These are phyloP conservation scores for Elongisporangium senticosum DNA, from an alignment of 352 stramenopile species.

Conservation along the genomic window DNA sequence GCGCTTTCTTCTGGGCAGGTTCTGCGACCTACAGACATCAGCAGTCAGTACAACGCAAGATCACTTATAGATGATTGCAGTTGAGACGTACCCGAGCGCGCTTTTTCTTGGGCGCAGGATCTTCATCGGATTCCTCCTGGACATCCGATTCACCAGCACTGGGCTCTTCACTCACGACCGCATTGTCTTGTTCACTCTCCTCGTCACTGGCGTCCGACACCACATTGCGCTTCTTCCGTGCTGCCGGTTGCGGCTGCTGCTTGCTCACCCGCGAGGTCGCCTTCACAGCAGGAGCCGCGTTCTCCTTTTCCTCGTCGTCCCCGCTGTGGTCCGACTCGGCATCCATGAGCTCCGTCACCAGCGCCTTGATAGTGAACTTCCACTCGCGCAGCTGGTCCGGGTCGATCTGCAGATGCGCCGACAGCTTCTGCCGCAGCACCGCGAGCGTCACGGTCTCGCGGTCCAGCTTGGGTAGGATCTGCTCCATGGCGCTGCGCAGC, in stretches of 20 bases:
- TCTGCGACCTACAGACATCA: background rate
- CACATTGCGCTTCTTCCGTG: conserved; percentile 17
- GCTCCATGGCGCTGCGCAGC: conserved; percentile 27
- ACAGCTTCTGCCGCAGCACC: conserved; percentile 44
- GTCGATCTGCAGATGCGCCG: conserved; percentile 37
- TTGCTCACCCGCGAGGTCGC: conserved; percentile 1
- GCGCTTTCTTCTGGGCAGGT: background rate
- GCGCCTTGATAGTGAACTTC: conserved; percentile 37
- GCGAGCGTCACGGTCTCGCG: conserved; percentile 38
- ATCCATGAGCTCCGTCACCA: conserved; percentile 46
- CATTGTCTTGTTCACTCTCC: conserved; percentile 20
- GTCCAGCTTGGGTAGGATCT: conserved; percentile 59
- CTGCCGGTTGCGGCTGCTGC: conserved; percentile 11
- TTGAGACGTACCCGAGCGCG: conserved; percentile 17
- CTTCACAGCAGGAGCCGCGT: conserved; percentile 4
- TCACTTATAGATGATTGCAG: background rate
- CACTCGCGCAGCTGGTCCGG: conserved; percentile 31
- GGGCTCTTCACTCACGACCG: conserved; percentile 21
- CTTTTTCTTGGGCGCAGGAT: conserved; percentile 16
- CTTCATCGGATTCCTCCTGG: conserved; percentile 13
- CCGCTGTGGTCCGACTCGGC: conserved; percentile 16
- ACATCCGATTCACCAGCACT: conserved; percentile 15
- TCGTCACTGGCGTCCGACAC: conserved; percentile 44
- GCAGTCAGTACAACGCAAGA: background rate
- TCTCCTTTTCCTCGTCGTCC: conserved; percentile 11